These are phyloP conservation scores for Botryosphaeria agaves DNA, from an alignment of 2,329 filamentous ascomycete species.

Conservation along the genomic window DNA sequence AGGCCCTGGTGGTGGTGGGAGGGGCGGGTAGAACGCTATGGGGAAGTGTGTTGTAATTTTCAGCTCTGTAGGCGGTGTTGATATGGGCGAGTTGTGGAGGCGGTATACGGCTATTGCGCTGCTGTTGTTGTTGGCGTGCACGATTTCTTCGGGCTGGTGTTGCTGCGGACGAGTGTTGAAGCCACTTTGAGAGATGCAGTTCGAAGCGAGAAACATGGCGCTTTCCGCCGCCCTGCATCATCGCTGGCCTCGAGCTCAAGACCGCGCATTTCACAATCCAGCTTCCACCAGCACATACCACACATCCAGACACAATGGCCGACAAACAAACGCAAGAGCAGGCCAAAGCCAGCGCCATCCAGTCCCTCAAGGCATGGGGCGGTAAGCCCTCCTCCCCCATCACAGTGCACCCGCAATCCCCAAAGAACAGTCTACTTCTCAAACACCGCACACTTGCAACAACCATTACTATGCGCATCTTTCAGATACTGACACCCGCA, in stretches of 20 bases:
- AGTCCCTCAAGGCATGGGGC: conserved; percentile 32
- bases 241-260: no score
- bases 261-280: background rate
- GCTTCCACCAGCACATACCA: background rate
- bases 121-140: no score
- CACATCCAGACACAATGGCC: conserved; percentile 21
- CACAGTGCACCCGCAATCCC: conserved; percentile 4
- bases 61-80: background rate
- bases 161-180: no score
- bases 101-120: background rate
- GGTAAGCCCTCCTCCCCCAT: conserved; percentile 22
- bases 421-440: no score
- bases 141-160: no score
- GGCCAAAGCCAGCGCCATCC: conserved; percentile 22
- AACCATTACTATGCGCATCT: conserved; percentile 3
- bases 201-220: no score
- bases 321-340: conserved; percentile 17
- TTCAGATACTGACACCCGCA: conserved; percentile 4
- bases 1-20: conserved; percentile 5
- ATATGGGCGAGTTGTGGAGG: background rate
- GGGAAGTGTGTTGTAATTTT: background rate
- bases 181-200: no score
- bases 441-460: conserved; percentile 1
- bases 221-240: no score
- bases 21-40: conserved; percentile 3